A percentile compares a stretch with the other conserved stretches of the same genome.
Evolutionary conservation across 306 rosid genomes (phyloP).

Genomic region (Benincasa hispida): DNA sequence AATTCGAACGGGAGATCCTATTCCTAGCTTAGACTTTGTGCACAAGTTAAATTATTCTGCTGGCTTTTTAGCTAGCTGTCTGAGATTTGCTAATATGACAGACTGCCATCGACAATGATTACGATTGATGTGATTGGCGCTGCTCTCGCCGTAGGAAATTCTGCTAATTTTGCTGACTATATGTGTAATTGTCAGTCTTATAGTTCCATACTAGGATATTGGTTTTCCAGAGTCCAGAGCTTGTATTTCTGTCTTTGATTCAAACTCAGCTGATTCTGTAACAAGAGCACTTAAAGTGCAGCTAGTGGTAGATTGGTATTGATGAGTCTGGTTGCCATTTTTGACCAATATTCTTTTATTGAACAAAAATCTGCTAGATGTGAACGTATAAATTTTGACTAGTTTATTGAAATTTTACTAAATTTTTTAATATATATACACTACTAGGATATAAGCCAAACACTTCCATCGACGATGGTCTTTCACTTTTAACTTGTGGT

Average conservation of each 20-base stretch:
- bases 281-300: not conserved
- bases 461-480: not conserved
- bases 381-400: not conserved
- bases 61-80: not conserved
- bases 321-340: not conserved
- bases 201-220: not conserved
- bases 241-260: not conserved
- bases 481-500: too few relatives aligned
- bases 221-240: not conserved
- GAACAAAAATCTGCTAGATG: not conserved
- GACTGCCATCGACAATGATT: not conserved
- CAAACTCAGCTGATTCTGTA: not conserved
- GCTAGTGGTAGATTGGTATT: not conserved
- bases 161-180: slow-evolving; percentile 8
- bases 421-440: not conserved
- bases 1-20: not conserved
- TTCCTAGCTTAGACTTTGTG: not conserved
- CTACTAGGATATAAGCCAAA: not conserved
- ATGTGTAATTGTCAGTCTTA: not conserved
- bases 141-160: not conserved
- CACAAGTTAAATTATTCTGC: not conserved
- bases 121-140: not conserved
- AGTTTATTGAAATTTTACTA: not conserved
- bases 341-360: not conserved
- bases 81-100: not conserved